phyloP scores from a whole-genome alignment of 129 eudicot species.

The Saposhnikovia divaricata region DNA sequence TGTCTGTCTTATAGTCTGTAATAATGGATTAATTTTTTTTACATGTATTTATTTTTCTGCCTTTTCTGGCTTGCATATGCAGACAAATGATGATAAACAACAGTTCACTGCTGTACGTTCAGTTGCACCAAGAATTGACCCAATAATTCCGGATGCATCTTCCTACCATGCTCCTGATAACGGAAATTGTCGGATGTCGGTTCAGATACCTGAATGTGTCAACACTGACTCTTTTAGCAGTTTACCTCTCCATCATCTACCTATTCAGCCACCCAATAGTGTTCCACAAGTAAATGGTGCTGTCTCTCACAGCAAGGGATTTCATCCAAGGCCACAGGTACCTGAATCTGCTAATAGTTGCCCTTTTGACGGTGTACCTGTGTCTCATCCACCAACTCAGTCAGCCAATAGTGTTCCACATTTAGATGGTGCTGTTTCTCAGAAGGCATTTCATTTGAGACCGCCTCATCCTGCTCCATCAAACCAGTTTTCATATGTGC shows the following conservation, averaged over 20 bases:
- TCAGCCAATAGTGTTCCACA: constrained; percentile 23
- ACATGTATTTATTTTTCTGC: neutral
- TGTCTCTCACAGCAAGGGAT: constrained; percentile 17
- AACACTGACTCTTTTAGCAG: constrained; percentile 7
- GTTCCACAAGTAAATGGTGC: constrained; percentile 23
- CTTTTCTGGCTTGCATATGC: constrained; percentile 22
- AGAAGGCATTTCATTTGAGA: constrained; percentile 40
- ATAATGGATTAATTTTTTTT: neutral
- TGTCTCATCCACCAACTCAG: constrained; percentile 36
- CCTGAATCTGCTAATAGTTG: constrained; percentile 30
- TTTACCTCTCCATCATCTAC: constrained; percentile 12
- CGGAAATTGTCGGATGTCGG: constrained; percentile 28
- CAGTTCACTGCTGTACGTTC: constrained; percentile 18
- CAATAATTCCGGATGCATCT: constrained; percentile 16
- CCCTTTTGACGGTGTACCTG: constrained; percentile 32
- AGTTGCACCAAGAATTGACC: constrained; percentile 15
- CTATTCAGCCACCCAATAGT: constrained; percentile 31
- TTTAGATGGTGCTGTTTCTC: constrained; percentile 13
- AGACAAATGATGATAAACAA: constrained; percentile 29
- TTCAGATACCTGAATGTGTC: constrained; percentile 32
- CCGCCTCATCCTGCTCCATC: constrained; percentile 92
- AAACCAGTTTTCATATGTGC: constrained; percentile 76
- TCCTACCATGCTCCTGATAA: constrained; percentile 30
- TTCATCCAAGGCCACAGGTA: constrained; percentile 46
- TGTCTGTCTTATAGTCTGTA: neutral